Percentiles rank a stretch among this genome's conserved stretches.
These are phyloP conservation scores for Emmonsiellopsis sp. DNA, from an alignment of 2,329 filamentous ascomycete genomes.

Conservation along the genomic window DNA sequence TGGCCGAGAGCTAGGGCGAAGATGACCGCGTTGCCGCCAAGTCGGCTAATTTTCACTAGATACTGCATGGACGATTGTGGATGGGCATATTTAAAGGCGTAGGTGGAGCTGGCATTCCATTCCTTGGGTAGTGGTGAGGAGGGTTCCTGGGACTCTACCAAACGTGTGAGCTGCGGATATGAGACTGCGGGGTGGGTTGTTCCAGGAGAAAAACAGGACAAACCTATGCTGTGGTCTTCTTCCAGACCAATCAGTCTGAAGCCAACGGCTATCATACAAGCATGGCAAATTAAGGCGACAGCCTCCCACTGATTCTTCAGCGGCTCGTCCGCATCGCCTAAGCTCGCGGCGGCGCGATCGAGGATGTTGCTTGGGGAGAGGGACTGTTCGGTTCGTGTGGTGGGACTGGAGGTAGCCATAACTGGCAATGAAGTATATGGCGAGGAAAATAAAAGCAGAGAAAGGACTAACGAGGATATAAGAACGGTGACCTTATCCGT, in stretches of 20 bases:
- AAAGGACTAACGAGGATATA: background rate
- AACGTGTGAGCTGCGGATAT: background rate
- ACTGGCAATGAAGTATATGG: background rate
- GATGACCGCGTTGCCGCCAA: constrained; percentile 77
- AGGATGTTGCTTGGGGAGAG: constrained; percentile 23
- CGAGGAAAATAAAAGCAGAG: background rate
- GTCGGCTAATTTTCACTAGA: constrained; percentile 69
- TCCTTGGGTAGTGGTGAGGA: constrained; percentile 52
- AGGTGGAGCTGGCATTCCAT: constrained; percentile 70
- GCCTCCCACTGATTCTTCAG: constrained; percentile 59
- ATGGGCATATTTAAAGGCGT: constrained; percentile 81
- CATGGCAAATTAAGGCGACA: constrained; percentile 73
- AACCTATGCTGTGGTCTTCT: constrained; percentile 68
- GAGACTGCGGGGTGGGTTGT: too few species aligned
- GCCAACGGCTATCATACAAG: constrained; percentile 68
- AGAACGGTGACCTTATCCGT: background rate
- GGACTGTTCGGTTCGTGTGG: background rate
- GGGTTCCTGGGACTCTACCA: constrained; percentile 16
- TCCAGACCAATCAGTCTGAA: constrained; percentile 77
- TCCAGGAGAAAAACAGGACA: background rate
- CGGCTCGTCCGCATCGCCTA: constrained; percentile 19
- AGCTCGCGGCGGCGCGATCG: constrained; percentile 22
- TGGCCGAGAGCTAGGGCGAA: constrained; percentile 70
- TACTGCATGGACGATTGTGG: constrained; percentile 77
- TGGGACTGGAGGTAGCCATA: background rate